Base-by-base conservation (phyloP, 345 rosid genomes). In the Lagerstroemia speciosa region DNA sequence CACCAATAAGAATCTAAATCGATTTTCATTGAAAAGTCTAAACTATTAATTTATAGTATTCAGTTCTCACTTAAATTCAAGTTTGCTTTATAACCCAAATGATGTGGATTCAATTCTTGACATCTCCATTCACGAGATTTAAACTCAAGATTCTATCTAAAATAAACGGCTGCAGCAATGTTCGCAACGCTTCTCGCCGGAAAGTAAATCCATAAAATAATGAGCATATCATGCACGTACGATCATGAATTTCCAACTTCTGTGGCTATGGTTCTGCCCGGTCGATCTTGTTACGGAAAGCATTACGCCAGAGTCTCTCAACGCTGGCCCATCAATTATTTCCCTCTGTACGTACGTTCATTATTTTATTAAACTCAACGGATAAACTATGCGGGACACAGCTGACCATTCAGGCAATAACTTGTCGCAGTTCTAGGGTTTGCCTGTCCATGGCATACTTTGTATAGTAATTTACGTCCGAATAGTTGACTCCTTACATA, bases 401-500 rank as follows among this genome's bases (percentile, higher is more conserved):
- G 65, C 48, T 4, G 1, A 41, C 62, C 8, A 9, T 0, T 72
- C 70, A 65, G 77, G 74, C 63, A 78, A 78, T 72, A 78, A 78
- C 76, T 45, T 83, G 84, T 81, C 78, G 38, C 72, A 45, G 64
- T 46, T 72, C 67, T 65, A 63, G 69, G 78, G 78, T 67, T 69
- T 77, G 73, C 78, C 80, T 80, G 77, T 75, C 70, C 79, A 76
- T 62, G 72, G 67, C 74, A 76, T 81, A 41, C 75, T 78, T 30
- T 50, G 64, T 75, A 57, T 67, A 68, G 67, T 41, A 69, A 76
- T 31, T 20, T 37, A 66, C 74, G 61, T 72, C 61, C 45, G 24
- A 19, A 69, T 33, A 79, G 81, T 78, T 84, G 86, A 82, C 86
- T 64, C 60, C n/a, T n/a, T n/a, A n/a, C n/a, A n/a, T n/a, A n/a